phyloP scores from a whole-genome alignment of 2,329 filamentous ascomycete genomes.

The Cordyceps pruinosa region DNA sequence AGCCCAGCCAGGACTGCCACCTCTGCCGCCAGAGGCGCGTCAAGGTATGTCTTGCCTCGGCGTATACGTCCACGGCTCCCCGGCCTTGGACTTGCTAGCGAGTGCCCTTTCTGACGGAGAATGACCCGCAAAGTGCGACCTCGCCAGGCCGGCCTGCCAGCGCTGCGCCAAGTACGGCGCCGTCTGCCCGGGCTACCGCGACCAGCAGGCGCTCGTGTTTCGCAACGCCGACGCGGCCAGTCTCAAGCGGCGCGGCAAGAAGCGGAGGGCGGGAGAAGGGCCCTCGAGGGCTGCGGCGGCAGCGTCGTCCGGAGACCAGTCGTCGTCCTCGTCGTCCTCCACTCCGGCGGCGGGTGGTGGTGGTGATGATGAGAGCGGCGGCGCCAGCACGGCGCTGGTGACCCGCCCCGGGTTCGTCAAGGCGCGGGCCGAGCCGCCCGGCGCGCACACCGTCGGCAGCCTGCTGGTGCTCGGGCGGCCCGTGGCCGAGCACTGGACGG shows the following conservation, averaged over 20 bases:
- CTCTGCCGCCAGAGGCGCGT: constrained; percentile 34
- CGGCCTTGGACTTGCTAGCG: background rate
- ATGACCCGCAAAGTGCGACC: too few relatives aligned
- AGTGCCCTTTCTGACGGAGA: too few relatives aligned
- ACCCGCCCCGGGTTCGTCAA: background rate
- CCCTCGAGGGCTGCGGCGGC: background rate
- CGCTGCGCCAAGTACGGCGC: constrained; percentile 35
- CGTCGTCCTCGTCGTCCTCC: background rate
- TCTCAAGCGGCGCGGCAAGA: constrained; percentile 15
- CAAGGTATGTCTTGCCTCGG: constrained; percentile 33
- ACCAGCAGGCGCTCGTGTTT: constrained; percentile 34
- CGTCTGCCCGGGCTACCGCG: constrained; percentile 33
- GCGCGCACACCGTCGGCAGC: background rate
- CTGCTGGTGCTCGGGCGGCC: constrained; percentile 2
- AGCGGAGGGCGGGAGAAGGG: constrained; percentile 20
- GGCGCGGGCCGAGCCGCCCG: too few relatives aligned
- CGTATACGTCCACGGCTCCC: too few relatives aligned
- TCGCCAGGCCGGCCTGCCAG: constrained; percentile 31
- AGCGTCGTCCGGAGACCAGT: background rate
- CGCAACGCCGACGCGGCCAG: constrained; percentile 25
- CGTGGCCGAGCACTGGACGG: constrained; percentile 32
- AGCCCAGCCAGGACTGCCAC: constrained; percentile 35
- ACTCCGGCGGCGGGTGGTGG: background rate
- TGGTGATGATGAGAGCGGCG: background rate
- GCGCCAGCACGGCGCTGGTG: background rate